Evolutionary conservation across 108 stramenopile genomes (phyloP), one percentile per base, ranked within the genome.

Genomic region (Skeletonema grethae): DNA sequence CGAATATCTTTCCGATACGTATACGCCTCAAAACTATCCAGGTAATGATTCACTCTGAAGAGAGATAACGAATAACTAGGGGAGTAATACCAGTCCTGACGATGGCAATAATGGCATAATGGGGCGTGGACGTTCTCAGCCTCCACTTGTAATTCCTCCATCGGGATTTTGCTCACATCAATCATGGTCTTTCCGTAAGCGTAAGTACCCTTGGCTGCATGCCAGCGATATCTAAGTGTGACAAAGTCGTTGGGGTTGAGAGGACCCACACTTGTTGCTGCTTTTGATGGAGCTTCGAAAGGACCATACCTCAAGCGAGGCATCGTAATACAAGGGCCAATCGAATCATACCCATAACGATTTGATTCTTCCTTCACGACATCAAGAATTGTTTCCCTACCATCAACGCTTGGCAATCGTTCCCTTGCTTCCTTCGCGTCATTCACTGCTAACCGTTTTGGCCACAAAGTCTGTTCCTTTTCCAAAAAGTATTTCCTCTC

Each of bases 1-100:
- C 74, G 58, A 3, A 86, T 72, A 75, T 90, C 88, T 20, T 87
- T 69, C 32, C 88, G 88, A 48, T 85, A 90, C 1, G 75, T 65
- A 56, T 87, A 90, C 56, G 86, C 75, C 46, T 86, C 75, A 18
- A 60, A 80, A 67, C 76, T 77, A 28, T 84, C 89, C 46, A 87
- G 48, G 59, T 90, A 90, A 46, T 90, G 89, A 73, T 87, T 77
- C 68, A 50, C 50, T 11, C 25, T 11, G 39, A 68, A 68, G 5
- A 68, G 28, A 12, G 56, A 57, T 38, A 10, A 35, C 8, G 9
- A 11, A 87, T 67, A 31, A 72, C 76, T 15, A 69, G 29, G 64
- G 78, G 85, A n/a, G 16, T 48, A 48, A n/a, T 7, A 16, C 22
- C 22, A 20, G 2, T n/a, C 35, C 78, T 75, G 36, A 65, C 71